These are phyloP conservation scores for Xylaria sp. DNA, from an alignment of 2,329 filamentous ascomycete species.

Conservation along the genomic window DNA sequence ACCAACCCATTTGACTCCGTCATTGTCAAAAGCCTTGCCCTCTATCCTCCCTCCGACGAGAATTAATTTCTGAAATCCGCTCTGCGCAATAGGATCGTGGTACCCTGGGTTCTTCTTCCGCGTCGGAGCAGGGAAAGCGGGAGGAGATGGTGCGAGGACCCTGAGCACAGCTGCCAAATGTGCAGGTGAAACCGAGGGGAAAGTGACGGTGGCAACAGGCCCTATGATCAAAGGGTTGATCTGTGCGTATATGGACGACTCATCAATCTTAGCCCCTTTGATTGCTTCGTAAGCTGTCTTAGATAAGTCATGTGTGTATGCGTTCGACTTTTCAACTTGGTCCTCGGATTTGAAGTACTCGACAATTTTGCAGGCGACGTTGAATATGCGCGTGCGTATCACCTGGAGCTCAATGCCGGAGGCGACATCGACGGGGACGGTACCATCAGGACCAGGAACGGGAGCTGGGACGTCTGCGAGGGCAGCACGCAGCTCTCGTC, in stretches of 20 bases:
- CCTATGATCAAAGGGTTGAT: slow-evolving; percentile 83
- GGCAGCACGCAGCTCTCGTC: slow-evolving; percentile 71
- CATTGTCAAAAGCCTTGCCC: slow-evolving; percentile 82
- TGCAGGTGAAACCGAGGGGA: slow-evolving; percentile 84
- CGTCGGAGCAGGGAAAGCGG: slow-evolving; percentile 80
- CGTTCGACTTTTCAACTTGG: slow-evolving; percentile 53
- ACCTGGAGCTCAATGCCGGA: slow-evolving; percentile 80
- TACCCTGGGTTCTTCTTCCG: slow-evolving; percentile 82
- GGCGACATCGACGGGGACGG: slow-evolving; percentile 62
- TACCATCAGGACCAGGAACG: slow-evolving; percentile 50
- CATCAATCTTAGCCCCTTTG: slow-evolving; percentile 49
- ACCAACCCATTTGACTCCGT: slow-evolving; percentile 73
- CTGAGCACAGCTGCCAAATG: slow-evolving; percentile 85
- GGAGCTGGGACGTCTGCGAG: slow-evolving; percentile 57
- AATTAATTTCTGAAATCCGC: slow-evolving; percentile 85
- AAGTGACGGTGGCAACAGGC: slow-evolving; percentile 80
- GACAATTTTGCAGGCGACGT: slow-evolving; percentile 83
- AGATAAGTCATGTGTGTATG: slow-evolving; percentile 66
- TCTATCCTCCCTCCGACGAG: slow-evolving; percentile 89
- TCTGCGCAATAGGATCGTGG: slow-evolving; percentile 82
- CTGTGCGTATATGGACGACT: slow-evolving; percentile 61
- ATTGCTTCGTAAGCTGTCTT: slow-evolving; percentile 63
- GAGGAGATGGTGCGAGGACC: slow-evolving; percentile 77
- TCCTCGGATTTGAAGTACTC: slow-evolving; percentile 77
- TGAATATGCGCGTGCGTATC: slow-evolving; percentile 89